Percentiles rank a stretch among this genome's conserved stretches.
phyloP scores from a whole-genome alignment of 2,329 filamentous ascomycete genomes.

The Elsinoe ampelina region DNA sequence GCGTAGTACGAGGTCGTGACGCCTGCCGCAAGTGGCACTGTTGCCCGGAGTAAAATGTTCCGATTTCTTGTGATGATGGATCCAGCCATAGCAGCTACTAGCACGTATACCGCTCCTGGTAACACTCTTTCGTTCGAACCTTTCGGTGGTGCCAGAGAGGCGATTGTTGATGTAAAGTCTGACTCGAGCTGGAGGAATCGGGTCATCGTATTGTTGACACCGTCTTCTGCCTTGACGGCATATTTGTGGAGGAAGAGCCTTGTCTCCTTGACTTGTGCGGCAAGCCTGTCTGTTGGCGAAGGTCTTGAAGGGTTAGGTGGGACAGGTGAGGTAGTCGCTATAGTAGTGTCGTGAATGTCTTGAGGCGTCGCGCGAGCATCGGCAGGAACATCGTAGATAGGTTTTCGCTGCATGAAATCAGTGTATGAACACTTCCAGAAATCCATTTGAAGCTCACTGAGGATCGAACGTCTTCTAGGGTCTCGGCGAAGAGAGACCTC shows the following conservation, averaged over 20 bases:
- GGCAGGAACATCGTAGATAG: conserved; percentile 72
- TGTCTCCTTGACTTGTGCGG: conserved; percentile 67
- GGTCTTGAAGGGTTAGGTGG: conserved; percentile 14
- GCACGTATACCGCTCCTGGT: conserved; percentile 82
- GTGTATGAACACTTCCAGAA: not conserved
- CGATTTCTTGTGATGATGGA: conserved; percentile 84
- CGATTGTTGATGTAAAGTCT: conserved; percentile 80
- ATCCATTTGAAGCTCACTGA: conserved; percentile 19
- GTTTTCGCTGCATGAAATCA: conserved; percentile 35
- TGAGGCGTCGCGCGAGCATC: conserved; percentile 29
- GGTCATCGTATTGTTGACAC: conserved; percentile 73
- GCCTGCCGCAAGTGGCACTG: conserved; percentile 69
- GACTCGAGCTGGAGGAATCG: conserved; percentile 76
- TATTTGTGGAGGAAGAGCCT: conserved; percentile 74
- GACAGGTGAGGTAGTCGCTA: conserved; percentile 14
- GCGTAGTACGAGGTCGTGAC: conserved; percentile 75
- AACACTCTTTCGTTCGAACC: conserved; percentile 82
- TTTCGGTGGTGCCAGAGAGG: conserved; percentile 75
- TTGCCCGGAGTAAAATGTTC: conserved; percentile 69
- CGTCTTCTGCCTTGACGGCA: conserved; percentile 65
- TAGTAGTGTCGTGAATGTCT: conserved; percentile 26
- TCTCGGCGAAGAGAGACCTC: conserved; percentile 41
- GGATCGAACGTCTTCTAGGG: conserved; percentile 25
- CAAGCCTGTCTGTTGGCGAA: conserved; percentile 76
- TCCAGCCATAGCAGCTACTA: conserved; percentile 90